Evolutionary conservation across 2,329 filamentous ascomycete species (phyloP), one percentile per base, ranked within the genome.

Genomic region (Arthrobotrys iridis): DNA sequence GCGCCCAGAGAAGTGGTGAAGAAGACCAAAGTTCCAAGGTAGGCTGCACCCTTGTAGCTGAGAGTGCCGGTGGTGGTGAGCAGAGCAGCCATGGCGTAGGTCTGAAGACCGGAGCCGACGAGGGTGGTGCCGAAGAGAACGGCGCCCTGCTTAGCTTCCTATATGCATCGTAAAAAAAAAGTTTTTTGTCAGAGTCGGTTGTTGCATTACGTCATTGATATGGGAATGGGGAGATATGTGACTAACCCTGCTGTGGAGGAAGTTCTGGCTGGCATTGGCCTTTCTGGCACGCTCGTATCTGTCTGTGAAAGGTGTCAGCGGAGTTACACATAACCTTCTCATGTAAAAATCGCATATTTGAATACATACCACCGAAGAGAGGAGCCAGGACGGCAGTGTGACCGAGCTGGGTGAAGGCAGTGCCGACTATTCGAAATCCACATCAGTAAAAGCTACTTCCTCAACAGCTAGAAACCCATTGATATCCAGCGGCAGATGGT

Each of bases 21-120:
- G 48, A 68, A 76, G 20, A 76, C 64, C 22, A 76, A 46, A 1
- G 64, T 70, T 15, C 72, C 95, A 76, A 98, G 87, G 85, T 97
- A 98, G 67, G 94, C 93, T 77, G 95, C 93, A 80, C 95, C 95
- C 88, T 97, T 98, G 87, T 98, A 98, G 85, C 88, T 93, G 78
- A 98, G 87, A 64, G 94, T 97, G 78, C 93, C 93, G 43, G 94
- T 98, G 79, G 93, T 93, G 83, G 98, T 98, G 87, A 94, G 91
- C 79, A 97, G 86, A 77, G 93, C 93, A 79, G 90, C 93, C 77
- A 97, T 90, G 82, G 93, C 93, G 81, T 97, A 97, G 77, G 90
- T 88, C 86, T 97, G 93, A 76, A 97, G 84, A 74, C 91, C 93
- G 70, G 93, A 95, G 82, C 95, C 95, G 82, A 93, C 86, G 77